phyloP scores from a whole-genome alignment of 1,284 basidiomycete genomes.

The Hemileia vastatrix region DNA sequence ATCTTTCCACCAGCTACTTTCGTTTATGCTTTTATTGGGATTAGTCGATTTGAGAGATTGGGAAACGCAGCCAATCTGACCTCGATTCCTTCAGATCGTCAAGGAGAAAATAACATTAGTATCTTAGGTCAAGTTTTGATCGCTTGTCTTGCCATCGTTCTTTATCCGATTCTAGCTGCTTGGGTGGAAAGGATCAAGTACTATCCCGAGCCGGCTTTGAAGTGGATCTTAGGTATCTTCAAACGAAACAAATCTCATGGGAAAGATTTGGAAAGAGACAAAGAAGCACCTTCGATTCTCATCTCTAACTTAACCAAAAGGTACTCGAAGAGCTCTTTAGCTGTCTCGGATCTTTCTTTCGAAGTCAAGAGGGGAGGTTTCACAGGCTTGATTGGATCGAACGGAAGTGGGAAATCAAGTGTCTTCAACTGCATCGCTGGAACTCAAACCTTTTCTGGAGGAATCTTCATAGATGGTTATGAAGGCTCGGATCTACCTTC shows the following conservation, averaged over 20 bases:
- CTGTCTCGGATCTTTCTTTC: conserved; percentile 52
- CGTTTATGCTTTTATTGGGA: conserved; percentile 58
- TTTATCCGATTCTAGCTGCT: conserved; percentile 59
- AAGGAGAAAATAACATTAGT: conserved; percentile 50
- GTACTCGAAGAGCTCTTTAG: conserved; percentile 32
- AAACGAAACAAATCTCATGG: conserved; percentile 33
- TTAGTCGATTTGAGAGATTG: conserved; percentile 59
- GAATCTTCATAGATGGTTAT: conserved; percentile 54
- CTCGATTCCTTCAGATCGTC: conserved; percentile 55
- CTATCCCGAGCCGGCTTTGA: conserved; percentile 51
- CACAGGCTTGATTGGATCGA: conserved; percentile 59
- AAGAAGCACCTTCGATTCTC: too few species aligned
- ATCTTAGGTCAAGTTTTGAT: conserved; percentile 51
- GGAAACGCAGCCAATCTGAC: conserved; percentile 52
- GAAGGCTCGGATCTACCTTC: conserved; percentile 47
- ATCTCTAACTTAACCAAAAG: conserved; percentile 25
- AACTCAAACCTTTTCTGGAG: conserved; percentile 54
- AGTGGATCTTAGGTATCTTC: conserved; percentile 28
- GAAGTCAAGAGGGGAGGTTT: conserved; percentile 58
- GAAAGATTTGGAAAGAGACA: conserved; percentile 35
- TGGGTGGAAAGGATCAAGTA: conserved; percentile 56
- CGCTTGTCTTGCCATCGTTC: conserved; percentile 52
- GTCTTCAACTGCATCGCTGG: conserved; percentile 59
- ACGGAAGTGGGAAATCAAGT: conserved; percentile 69
- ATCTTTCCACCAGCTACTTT: conserved; percentile 66